Conservation (phyloP, 257 asterid species). For the Solanum etuberosum region DNA sequence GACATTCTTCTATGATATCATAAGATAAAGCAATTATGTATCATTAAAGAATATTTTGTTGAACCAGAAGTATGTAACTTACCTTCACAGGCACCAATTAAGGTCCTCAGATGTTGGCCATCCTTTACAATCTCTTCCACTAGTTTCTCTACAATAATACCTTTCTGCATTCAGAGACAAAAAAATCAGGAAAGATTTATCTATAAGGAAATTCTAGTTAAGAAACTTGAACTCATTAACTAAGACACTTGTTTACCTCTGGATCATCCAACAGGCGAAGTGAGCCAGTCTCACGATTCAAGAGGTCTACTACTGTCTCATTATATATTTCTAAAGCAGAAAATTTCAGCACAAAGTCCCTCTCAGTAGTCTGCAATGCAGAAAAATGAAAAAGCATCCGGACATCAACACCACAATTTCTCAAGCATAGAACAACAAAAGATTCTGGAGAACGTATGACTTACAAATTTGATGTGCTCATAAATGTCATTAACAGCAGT, state of each 20-base stretch:
- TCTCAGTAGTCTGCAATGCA: constrained; percentile 54
- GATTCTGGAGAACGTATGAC: constrained; percentile 2
- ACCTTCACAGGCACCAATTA: constrained; percentile 84
- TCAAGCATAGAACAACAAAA: neutral
- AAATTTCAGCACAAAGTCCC: constrained; percentile 71
- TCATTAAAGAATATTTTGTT: neutral
- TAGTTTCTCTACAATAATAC: constrained; percentile 79
- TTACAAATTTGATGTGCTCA: constrained; percentile 58
- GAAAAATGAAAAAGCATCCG: constrained; percentile 1
- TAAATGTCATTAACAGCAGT: constrained; percentile 74
- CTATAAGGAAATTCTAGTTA: neutral
- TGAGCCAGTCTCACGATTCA: constrained; percentile 72
- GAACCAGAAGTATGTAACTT: neutral
- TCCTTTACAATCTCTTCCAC: constrained; percentile 70
- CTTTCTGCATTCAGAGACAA: constrained; percentile 50
- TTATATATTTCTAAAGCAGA: constrained; percentile 92
- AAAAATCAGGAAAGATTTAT: neutral
- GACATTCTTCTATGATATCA: neutral
- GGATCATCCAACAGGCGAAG: constrained; percentile 94
- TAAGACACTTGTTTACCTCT: constrained; percentile 33
- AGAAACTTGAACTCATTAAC: neutral
- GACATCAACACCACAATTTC: neutral
- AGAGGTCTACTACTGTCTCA: constrained; percentile 87
- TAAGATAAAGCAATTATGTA: neutral
- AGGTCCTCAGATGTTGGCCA: constrained; percentile 58